Conservation (phyloP, 805 yeast genomes). For the Wickerhamomyces silvicola region DNA sequence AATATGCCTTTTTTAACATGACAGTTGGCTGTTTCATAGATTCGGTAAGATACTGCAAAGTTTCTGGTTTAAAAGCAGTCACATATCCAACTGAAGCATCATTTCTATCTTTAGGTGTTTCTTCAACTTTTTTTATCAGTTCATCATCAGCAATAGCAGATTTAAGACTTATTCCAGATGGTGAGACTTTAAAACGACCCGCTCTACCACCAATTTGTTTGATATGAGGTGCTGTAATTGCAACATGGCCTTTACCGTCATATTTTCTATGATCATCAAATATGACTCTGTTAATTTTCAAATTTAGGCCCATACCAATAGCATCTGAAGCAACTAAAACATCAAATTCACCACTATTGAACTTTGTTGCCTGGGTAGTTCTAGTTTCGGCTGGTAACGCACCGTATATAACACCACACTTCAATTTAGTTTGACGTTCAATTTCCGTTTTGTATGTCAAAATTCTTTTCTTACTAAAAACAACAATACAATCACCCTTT, state of each 20-base stretch:
- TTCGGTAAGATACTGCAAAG: slow-evolving; percentile 37
- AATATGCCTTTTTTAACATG: slow-evolving; percentile 50
- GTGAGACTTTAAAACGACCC: slow-evolving; percentile 59
- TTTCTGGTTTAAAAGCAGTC: slow-evolving; percentile 41
- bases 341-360: slow-evolving; percentile 75
- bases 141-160: not conserved
- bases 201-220: slow-evolving; percentile 98
- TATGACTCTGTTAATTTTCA: slow-evolving; percentile 74
- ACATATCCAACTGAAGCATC: slow-evolving; percentile 40
- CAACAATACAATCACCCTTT: slow-evolving; percentile 85
- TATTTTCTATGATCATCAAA: slow-evolving; percentile 66
- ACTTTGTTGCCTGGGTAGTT: slow-evolving; percentile 70
- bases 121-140: slow-evolving; percentile 1
- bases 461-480: slow-evolving; percentile 73
- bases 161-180: slow-evolving; percentile 11
- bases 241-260: slow-evolving; percentile 48
- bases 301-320: slow-evolving; percentile 93
- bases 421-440: slow-evolving; percentile 53
- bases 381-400: slow-evolving; percentile 95
- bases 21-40: slow-evolving; percentile 47
- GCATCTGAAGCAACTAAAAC: slow-evolving; percentile 95
- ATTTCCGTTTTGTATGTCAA: slow-evolving; percentile 62
- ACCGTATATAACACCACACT: slow-evolving; percentile 90
- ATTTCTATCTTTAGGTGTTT: slow-evolving; percentile 6
- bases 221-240: slow-evolving; percentile 56